These are phyloP conservation scores for Schizochytrium sp. DNA, from an alignment of 108 stramenopile species.

Conservation along the genomic window DNA sequence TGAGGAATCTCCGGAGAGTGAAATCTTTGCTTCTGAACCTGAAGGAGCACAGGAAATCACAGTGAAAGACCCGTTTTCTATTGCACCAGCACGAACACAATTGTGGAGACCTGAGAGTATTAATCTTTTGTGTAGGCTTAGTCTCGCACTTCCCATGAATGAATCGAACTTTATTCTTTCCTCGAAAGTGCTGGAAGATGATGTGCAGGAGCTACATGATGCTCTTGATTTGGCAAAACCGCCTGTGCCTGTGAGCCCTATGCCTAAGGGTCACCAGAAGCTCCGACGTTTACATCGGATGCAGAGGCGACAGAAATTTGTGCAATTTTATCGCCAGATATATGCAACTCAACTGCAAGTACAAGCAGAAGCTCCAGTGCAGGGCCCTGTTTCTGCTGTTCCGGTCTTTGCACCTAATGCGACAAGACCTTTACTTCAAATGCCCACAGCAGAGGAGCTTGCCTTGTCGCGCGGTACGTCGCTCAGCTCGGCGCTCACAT, in stretches of 20 bases:
- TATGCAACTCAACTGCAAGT: constrained; percentile 6
- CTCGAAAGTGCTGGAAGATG: not conserved
- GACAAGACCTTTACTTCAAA: not conserved
- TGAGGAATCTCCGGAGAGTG: not conserved
- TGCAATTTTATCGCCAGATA: not conserved
- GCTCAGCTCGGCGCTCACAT: not conserved
- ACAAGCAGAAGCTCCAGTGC: not conserved
- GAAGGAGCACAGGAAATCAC: not conserved
- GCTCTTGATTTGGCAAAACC: constrained; percentile 28
- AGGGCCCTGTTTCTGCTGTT: not conserved
- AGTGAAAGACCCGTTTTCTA: not conserved
- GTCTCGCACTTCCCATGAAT: not conserved
- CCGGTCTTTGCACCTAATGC: not conserved
- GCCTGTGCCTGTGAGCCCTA: not conserved
- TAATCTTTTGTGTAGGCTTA: constrained; percentile 37
- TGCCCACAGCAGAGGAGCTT: not conserved
- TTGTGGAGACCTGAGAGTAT: constrained; percentile 26
- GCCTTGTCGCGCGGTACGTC: not conserved
- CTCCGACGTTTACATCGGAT: constrained; percentile 16
- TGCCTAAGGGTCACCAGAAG: constrained; percentile 22
- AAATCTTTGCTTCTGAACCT: not conserved
- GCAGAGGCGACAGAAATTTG: constrained; percentile 6
- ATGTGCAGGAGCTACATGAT: constrained; percentile 37
- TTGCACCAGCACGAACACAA: not conserved
- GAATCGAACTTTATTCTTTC: constrained; percentile 22